Conservation (phyloP, 2,329 filamentous ascomycete genomes). For the Claviceps pazoutovae region DNA sequence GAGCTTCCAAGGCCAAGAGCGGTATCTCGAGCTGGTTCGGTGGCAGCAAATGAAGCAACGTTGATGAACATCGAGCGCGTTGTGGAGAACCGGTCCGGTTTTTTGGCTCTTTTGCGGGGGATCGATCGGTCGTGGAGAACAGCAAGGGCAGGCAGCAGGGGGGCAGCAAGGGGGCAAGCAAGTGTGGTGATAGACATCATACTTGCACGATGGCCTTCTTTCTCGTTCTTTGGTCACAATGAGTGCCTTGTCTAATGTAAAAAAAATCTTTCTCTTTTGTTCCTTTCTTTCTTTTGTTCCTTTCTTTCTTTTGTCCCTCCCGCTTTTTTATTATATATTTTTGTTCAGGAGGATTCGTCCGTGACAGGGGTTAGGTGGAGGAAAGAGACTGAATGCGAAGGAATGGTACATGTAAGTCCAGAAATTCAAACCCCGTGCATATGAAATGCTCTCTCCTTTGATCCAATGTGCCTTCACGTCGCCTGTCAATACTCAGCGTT, state of each 20-base stretch:
- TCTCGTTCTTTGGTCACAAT: neutral
- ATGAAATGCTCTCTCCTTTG: neutral
- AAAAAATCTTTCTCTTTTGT: too few species aligned
- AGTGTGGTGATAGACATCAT: neutral
- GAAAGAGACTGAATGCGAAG: neutral
- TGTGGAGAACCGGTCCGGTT: neutral
- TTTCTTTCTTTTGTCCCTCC: too few species aligned
- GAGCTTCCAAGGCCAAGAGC: conserved; percentile 69
- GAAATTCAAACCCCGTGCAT: neutral
- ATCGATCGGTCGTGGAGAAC: neutral
- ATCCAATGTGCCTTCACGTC: neutral
- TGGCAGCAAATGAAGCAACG: conserved; percentile 27
- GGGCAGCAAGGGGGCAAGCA: neutral
- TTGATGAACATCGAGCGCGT: neutral
- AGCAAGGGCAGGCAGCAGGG: too few species aligned
- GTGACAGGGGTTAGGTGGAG: neutral
- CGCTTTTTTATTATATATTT: too few species aligned
- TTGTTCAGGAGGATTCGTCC: neutral
- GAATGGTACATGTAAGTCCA: neutral
- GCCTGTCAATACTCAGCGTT: neutral
- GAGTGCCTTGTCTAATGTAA: too few species aligned
- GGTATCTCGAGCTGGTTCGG: conserved; percentile 80
- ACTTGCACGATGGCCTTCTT: neutral
- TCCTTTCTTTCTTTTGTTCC: too few species aligned
- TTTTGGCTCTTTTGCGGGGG: neutral